Conservation (phyloP, 164 flowering plant species). For the Taxillus chinensis region DNA sequence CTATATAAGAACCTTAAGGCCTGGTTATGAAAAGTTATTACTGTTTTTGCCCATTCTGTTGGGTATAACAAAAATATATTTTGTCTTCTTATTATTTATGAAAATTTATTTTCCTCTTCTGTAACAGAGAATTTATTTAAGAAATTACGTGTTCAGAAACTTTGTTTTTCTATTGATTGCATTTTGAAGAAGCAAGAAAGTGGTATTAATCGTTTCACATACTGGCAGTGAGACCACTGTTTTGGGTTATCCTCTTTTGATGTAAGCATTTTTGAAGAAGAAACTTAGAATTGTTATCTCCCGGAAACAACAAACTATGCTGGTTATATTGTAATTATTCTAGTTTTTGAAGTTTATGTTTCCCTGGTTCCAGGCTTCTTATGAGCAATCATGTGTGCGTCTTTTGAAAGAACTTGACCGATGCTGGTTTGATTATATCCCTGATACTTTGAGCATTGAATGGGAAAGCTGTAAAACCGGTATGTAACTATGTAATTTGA, state of each 20-base stretch:
- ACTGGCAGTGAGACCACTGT: neutral
- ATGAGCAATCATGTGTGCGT: conserved; percentile 25
- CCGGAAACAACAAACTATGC: too few species aligned
- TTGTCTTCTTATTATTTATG: too few species aligned
- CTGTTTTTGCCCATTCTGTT: too few species aligned
- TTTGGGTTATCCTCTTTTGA: neutral
- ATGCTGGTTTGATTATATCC: conserved; percentile 56
- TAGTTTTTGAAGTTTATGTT: conserved; percentile 14
- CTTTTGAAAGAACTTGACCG: conserved; percentile 40
- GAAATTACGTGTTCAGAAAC: too few species aligned
- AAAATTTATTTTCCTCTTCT: too few species aligned
- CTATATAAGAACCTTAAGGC: too few species aligned
- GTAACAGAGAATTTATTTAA: too few species aligned
- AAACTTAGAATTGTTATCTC: neutral
- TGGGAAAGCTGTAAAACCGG: conserved; percentile 51
- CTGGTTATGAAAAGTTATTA: too few species aligned
- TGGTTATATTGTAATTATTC: too few species aligned
- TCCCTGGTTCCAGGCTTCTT: conserved; percentile 36
- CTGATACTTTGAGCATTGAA: conserved; percentile 38
- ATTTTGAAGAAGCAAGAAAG: neutral
- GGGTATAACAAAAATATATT: too few species aligned
- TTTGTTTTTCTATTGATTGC: neutral
- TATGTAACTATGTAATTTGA: conserved; percentile 6
- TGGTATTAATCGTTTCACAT: neutral
- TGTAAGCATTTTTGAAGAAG: neutral